Conservation (phyloP, 2,329 filamentous ascomycete species). For the Hirsutella rhossiliensis region DNA sequence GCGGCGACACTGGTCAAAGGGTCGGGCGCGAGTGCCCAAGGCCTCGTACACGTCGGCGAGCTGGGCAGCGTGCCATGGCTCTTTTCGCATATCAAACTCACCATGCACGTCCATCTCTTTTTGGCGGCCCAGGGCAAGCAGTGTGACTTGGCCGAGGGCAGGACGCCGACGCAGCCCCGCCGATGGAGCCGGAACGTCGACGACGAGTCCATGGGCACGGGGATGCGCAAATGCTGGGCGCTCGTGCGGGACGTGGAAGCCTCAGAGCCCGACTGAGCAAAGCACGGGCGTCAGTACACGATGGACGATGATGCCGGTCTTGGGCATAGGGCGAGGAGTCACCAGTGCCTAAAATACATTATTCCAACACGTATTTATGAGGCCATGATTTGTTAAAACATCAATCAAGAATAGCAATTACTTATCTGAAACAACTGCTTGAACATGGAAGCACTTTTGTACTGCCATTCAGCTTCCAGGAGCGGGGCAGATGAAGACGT, state of each 20-base stretch:
- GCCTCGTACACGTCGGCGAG: conserved; percentile 23
- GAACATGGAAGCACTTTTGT: too few species aligned
- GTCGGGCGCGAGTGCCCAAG: background rate
- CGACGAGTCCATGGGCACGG: conserved; percentile 42
- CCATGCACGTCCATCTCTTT: conserved; percentile 45
- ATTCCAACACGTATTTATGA: too few species aligned
- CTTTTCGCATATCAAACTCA: conserved; percentile 44
- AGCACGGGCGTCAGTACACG: background rate
- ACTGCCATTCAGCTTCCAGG: too few species aligned
- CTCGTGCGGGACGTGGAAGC: conserved; percentile 19
- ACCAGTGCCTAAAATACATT: too few species aligned
- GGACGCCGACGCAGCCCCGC: conserved; percentile 16
- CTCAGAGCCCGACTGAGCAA: background rate
- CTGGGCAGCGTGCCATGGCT: conserved; percentile 43
- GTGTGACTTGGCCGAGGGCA: conserved; percentile 2
- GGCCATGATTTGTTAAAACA: too few species aligned
- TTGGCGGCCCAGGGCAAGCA: conserved; percentile 16
- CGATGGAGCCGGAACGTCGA: conserved; percentile 26
- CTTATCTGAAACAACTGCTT: too few species aligned
- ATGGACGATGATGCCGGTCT: too few species aligned
- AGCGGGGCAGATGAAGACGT: too few species aligned
- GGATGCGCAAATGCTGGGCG: conserved; percentile 46
- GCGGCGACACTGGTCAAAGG: conserved; percentile 15
- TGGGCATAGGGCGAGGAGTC: too few species aligned
- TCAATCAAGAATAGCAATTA: too few species aligned